Percentiles rank a stretch among this genome's conserved stretches.
Conservation (phyloP, 140 eudicot species). For the Eryngium alpinum region DNA sequence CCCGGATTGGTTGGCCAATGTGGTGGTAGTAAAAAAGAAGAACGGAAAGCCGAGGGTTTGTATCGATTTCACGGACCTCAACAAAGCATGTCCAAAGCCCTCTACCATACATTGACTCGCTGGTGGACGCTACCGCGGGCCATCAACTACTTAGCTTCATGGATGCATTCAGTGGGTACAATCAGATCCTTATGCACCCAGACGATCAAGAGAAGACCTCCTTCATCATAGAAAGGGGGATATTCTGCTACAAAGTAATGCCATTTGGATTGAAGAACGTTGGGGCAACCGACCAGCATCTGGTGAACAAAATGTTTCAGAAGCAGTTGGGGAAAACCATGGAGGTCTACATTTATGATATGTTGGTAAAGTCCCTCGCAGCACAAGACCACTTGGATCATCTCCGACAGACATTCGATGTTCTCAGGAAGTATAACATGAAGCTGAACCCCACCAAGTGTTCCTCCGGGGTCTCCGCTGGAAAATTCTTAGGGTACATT, state of each 20-base stretch:
- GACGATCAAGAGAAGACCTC: background rate
- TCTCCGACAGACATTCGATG: background rate
- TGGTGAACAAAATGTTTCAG: background rate
- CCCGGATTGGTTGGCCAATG: no score
- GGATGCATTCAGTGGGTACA: background rate
- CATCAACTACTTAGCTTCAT: background rate
- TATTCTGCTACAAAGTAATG: background rate
- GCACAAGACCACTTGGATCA: background rate
- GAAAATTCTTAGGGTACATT: background rate
- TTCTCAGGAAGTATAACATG: background rate
- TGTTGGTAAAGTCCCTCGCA: background rate
- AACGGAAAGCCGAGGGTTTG: background rate
- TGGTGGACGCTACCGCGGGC: background rate
- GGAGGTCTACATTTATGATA: background rate
- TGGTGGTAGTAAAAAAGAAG: no score
- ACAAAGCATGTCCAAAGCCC: background rate
- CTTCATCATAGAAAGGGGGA: background rate
- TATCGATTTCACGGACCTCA: background rate
- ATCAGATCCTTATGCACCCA: background rate
- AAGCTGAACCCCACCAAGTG: background rate
- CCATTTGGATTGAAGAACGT: background rate
- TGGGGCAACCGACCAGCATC: background rate
- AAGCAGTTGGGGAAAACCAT: background rate
- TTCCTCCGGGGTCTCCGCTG: background rate
- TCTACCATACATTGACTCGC: background rate